Conservation (phyloP, 1,284 basidiomycete genomes). For the Wolfiporia cocos region DNA sequence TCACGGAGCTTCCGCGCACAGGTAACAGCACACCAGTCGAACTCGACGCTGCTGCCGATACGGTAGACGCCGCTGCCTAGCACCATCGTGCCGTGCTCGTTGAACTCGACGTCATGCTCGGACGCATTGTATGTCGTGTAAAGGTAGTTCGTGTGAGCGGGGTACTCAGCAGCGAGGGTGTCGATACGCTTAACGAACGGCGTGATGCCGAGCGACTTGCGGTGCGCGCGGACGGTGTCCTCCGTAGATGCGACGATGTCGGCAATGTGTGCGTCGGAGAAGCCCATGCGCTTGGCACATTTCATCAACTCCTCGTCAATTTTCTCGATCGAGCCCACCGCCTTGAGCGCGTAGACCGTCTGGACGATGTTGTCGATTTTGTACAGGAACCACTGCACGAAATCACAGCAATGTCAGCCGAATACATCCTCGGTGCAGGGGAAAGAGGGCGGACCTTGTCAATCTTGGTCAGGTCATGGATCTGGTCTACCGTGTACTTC, state of each 20-base stretch:
- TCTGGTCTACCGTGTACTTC: constrained; percentile 83
- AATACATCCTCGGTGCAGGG: no score
- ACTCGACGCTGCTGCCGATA: constrained; percentile 98
- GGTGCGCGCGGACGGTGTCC: constrained; percentile 68
- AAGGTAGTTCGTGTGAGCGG: constrained; percentile 98
- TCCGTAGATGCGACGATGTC: constrained; percentile 25
- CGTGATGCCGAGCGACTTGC: constrained; percentile 84
- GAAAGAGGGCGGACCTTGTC: constrained; percentile 66
- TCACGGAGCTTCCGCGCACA: constrained; percentile 89
- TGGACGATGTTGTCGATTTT: constrained; percentile 98
- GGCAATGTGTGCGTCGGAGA: constrained; percentile 92
- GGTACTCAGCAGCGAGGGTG: constrained; percentile 98
- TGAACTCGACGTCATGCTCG: constrained; percentile 92
- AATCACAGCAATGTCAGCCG: constrained; percentile 4
- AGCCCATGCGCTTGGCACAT: constrained; percentile 88
- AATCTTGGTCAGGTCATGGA: constrained; percentile 96
- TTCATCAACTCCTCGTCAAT: constrained; percentile 69
- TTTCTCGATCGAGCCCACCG: constrained; percentile 60
- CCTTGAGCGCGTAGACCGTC: constrained; percentile 70
- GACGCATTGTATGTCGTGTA: constrained; percentile 99
- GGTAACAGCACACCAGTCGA: constrained; percentile 99
- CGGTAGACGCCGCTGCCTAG: constrained; percentile 99
- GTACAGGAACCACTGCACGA: constrained; percentile 88
- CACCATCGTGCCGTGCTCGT: constrained; percentile 98
- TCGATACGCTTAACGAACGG: constrained; percentile 99